Conservation (phyloP, 1,139 yeast species). For the Yamadazyma membranifaciens region DNA sequence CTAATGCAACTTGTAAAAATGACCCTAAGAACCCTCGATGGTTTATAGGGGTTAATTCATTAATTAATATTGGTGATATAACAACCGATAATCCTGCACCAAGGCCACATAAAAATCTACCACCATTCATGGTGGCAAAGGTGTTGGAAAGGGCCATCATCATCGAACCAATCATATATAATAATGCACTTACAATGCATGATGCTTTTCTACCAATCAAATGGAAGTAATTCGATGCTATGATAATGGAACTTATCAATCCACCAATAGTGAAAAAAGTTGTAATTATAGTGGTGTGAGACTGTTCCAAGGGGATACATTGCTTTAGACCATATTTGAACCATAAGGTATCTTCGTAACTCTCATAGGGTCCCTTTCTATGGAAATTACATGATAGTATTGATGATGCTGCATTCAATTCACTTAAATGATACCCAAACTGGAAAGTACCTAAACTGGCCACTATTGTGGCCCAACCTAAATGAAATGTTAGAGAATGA, state of each 20-base stretch:
- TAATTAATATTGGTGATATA: constrained; percentile 37
- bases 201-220: constrained; percentile 27
- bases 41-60: constrained; percentile 37
- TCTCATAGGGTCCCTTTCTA: constrained; percentile 21
- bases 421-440: constrained; percentile 89
- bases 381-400: constrained; percentile 48
- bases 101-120: constrained; percentile 34
- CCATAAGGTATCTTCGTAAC: constrained; percentile 29
- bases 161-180: constrained; percentile 27
- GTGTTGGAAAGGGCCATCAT: constrained; percentile 26
- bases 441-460: constrained; percentile 77
- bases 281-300: constrained; percentile 28
- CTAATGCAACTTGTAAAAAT: constrained; percentile 35
- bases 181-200: constrained; percentile 24
- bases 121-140: constrained; percentile 20
- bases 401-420: constrained; percentile 78
- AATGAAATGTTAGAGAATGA: constrained; percentile 26
- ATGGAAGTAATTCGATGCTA: constrained; percentile 28
- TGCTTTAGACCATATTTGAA: constrained; percentile 21
- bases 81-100: constrained; percentile 41
- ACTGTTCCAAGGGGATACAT: constrained; percentile 29
- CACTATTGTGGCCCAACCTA: constrained; percentile 39
- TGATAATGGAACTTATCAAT: constrained; percentile 27
- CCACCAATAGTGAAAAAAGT: constrained; percentile 42
- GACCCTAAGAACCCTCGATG: constrained; percentile 41